Evolutionary conservation across 148 eudicot species (phyloP).

Genomic region (Suaeda aralocaspica): DNA sequence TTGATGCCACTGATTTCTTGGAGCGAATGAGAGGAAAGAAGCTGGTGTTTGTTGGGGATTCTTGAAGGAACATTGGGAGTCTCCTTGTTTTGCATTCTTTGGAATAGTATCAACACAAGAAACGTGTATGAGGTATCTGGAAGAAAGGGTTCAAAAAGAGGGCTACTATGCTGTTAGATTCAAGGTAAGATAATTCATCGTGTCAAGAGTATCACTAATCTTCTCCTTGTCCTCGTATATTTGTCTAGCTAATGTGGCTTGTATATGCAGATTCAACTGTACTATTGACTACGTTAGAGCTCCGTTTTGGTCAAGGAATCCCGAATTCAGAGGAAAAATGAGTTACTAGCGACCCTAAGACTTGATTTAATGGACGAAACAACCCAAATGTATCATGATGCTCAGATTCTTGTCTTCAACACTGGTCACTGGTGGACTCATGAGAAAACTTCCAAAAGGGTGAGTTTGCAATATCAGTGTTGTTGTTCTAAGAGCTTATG

Average conservation of each 20-base stretch:
- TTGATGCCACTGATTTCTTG: constrained; percentile 68
- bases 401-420: constrained; percentile 78
- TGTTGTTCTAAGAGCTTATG: background rate
- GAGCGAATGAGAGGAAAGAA: constrained; percentile 71
- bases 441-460: constrained; percentile 89
- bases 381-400: constrained; percentile 71
- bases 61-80: constrained; percentile 99
- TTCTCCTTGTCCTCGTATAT: background rate
- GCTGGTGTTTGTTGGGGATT: constrained; percentile 83
- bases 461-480: constrained; percentile 21
- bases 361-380: constrained; percentile 76
- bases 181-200: constrained; percentile 48
- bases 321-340: constrained; percentile 37
- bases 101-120: constrained; percentile 49
- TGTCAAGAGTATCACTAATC: background rate
- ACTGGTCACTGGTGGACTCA: constrained; percentile 99
- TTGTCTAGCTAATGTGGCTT: constrained; percentile 12
- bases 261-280: constrained; percentile 68
- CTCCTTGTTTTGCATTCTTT: constrained; percentile 81
- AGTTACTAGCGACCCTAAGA: constrained; percentile 59
- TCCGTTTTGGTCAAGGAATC: constrained; percentile 80
- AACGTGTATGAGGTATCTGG: constrained; percentile 74
- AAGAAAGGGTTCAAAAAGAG: constrained; percentile 65
- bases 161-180: constrained; percentile 79
- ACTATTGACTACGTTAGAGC: constrained; percentile 73